Evolutionary conservation across 2,329 filamentous ascomycete genomes (phyloP).

Genomic region (Akanthomyces muscarius): DNA sequence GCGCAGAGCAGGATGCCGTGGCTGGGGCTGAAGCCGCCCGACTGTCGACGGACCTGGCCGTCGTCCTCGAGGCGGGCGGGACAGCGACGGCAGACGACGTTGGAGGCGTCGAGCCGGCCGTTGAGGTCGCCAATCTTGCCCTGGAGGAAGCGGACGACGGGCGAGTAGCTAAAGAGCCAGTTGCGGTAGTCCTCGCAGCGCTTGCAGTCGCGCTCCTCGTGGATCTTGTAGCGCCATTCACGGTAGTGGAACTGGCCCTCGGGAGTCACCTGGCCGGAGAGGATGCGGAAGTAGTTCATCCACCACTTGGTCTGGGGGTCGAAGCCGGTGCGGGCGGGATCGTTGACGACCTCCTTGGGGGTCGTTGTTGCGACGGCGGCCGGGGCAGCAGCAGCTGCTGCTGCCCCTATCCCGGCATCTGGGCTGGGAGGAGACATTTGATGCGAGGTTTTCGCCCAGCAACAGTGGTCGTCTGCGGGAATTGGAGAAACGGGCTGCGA

Average conservation of each 20-base stretch:
- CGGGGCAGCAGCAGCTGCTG: background rate
- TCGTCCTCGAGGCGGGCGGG: conserved; percentile 52
- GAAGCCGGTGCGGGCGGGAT: conserved; percentile 59
- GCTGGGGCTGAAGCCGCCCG: conserved; percentile 79
- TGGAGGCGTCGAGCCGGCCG: conserved; percentile 66
- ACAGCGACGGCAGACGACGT: conserved; percentile 81
- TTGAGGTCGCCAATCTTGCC: conserved; percentile 77
- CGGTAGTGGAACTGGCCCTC: conserved; percentile 74
- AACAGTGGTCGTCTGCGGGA: background rate
- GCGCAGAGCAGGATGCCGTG: conserved; percentile 91
- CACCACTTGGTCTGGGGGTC: conserved; percentile 61
- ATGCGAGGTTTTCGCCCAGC: background rate
- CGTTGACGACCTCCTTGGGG: conserved; percentile 46
- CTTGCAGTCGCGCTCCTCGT: conserved; percentile 74
- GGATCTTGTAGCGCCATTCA: conserved; percentile 66
- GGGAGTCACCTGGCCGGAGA: conserved; percentile 66
- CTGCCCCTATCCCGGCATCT: conserved; percentile 2
- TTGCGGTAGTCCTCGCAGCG: conserved; percentile 78
- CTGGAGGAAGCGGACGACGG: conserved; percentile 80
- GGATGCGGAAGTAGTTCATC: conserved; percentile 81
- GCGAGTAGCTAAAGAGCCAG: conserved; percentile 80
- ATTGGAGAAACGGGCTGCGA: background rate
- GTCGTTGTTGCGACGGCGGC: conserved; percentile 2
- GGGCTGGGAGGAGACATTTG: conserved; percentile 6
- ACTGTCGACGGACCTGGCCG: conserved; percentile 59